These are phyloP conservation scores for Aspergillus conjunctus DNA, from an alignment of 495 filamentous ascomycete genomes.

Conservation along the genomic window DNA sequence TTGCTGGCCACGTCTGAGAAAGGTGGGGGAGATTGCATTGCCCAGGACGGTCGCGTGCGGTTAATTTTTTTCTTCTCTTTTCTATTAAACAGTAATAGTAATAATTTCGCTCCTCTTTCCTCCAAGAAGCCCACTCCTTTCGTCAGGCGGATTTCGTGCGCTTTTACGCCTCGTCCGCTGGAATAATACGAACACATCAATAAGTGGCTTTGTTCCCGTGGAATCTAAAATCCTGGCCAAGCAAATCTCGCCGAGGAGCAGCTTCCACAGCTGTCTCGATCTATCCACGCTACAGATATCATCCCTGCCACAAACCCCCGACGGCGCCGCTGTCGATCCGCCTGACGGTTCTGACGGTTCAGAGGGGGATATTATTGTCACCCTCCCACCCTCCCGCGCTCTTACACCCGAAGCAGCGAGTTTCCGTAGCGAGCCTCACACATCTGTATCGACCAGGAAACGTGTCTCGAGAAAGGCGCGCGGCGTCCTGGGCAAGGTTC, in stretches of 20 bases:
- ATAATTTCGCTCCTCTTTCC: not conserved
- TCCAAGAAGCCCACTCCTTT: not conserved
- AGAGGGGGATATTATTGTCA: constrained; percentile 34
- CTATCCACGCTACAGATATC: constrained; percentile 50
- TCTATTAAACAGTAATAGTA: constrained; percentile 1
- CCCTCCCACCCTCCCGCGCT: constrained; percentile 37
- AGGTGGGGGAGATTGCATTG: constrained; percentile 11
- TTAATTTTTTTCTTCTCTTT: not conserved
- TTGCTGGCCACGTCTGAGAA: constrained; percentile 17
- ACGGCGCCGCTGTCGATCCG: constrained; percentile 28
- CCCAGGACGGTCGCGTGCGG: constrained; percentile 9
- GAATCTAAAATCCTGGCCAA: constrained; percentile 49
- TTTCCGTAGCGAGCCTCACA: constrained; percentile 38
- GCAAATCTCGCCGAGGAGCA: constrained; percentile 48
- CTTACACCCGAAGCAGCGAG: constrained; percentile 37
- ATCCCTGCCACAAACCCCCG: constrained; percentile 32
- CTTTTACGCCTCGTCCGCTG: constrained; percentile 11
- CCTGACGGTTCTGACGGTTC: constrained; percentile 33
- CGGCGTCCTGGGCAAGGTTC: constrained; percentile 52
- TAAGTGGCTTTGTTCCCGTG: constrained; percentile 28
- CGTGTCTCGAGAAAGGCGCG: constrained; percentile 49
- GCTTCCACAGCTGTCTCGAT: constrained; percentile 56
- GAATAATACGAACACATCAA: constrained; percentile 12
- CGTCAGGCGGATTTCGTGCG: constrained; percentile 1
- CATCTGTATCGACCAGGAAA: constrained; percentile 34